Evolutionary conservation across 2,329 filamentous ascomycete species (phyloP), one percentile per base, ranked within the genome.

Genomic region (Fusarium begoniae): DNA sequence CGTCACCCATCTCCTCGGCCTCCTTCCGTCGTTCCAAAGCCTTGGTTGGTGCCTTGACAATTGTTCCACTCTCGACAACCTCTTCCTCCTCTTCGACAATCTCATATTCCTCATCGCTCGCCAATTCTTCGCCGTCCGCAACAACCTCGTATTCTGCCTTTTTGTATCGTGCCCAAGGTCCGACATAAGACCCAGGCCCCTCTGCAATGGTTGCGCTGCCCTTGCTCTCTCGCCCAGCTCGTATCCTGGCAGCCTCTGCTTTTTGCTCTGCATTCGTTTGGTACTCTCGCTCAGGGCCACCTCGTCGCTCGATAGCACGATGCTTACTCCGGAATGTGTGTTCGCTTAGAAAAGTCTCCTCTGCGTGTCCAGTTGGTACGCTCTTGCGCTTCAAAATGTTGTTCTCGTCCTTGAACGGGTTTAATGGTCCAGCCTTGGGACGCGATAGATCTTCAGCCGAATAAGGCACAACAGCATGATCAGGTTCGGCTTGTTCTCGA

Each of bases 121-220:
- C 92, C 47, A 97, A 86, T 81, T 94, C 90, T 72, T 93, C 94
- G 50, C 90, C 93, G n/a, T 91, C 90, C 55, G 87, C 90, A 24
- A 94, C 91, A 66, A 93, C 89, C 74, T 95, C 92, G 77, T 93
- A 92, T 73, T 95, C 91, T 56, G 91, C 86, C 72, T 91, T 87
- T 77, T 88, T 88, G 80, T 97, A 98, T 80, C 89, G 91, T 14
- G 96, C 97, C 97, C 97, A 99, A 0, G 96, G 97, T 0, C 97
- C 97, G 43, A 97, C 89, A 82, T 99, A 99, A 51, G 95, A 92
- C 61, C 92, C 92, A 13, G 94, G 91, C 2, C 96, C 96, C 78
- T 98, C 95, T 0, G 95, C 92, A 44, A 98, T 88, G 24, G 91
- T 90, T 47, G 94, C 90, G 80, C 96, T 91, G 54, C 96, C 96